Evolutionary conservation across 2,329 filamentous ascomycete species (phyloP).

Genomic region (Colletotrichum caudatum): DNA sequence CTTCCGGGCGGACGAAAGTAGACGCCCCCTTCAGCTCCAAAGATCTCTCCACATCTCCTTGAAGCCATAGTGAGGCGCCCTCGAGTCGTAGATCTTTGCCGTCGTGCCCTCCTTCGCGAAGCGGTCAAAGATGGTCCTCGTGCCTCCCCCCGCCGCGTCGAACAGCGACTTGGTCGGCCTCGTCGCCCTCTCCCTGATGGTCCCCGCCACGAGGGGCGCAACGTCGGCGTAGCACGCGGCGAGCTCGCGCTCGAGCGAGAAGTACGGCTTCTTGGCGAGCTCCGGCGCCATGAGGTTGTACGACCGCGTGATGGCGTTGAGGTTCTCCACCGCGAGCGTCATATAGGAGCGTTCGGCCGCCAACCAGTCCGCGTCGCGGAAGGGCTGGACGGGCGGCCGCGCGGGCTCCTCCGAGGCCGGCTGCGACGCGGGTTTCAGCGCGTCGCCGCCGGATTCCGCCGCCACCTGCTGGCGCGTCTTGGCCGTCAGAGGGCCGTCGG

Average conservation of each 20-base stretch:
- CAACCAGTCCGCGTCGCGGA: conserved; percentile 85
- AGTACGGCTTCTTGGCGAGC: conserved; percentile 93
- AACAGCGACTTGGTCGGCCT: conserved; percentile 51
- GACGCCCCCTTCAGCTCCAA: conserved; percentile 54
- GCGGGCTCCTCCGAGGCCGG: conserved; percentile 10
- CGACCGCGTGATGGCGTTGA: conserved; percentile 84
- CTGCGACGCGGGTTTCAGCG: conserved; percentile 9
- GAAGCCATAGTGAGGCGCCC: conserved; percentile 83
- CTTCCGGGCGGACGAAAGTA: neutral
- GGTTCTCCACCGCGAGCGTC: conserved; percentile 77
- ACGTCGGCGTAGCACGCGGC: conserved; percentile 86
- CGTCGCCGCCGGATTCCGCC: neutral
- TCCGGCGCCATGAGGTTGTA: conserved; percentile 97
- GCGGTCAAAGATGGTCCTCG: conserved; percentile 70
- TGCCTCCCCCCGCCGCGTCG: conserved; percentile 50
- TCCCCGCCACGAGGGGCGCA: conserved; percentile 78
- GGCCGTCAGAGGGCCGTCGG: conserved; percentile 62
- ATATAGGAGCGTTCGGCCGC: conserved; percentile 79
- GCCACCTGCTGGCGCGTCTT: conserved; percentile 53
- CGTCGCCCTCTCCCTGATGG: conserved; percentile 77
- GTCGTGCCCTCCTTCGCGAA: conserved; percentile 64
- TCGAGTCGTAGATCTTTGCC: conserved; percentile 78
- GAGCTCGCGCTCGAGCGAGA: conserved; percentile 84
- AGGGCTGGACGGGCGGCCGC: conserved; percentile 66
- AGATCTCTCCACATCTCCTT: conserved; percentile 91